A percentile compares a stretch with the other conserved stretches of the same genome.
phyloP scores from a whole-genome alignment of 495 filamentous ascomycete genomes.

The Hypoxylon crocopeplum region DNA sequence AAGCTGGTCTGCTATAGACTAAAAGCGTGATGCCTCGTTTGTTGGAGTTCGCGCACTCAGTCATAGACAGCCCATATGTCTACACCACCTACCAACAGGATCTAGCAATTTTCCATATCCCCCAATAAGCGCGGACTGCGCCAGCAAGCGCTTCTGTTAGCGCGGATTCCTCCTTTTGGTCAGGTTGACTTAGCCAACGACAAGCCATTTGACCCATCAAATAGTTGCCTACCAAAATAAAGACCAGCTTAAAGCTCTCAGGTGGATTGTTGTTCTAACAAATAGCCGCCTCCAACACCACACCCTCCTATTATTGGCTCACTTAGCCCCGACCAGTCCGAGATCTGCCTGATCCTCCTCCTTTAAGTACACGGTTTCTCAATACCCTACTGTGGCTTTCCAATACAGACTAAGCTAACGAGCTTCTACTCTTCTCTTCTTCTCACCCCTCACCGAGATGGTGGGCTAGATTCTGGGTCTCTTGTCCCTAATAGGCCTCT shows the following conservation, averaged over 20 bases:
- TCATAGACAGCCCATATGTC: not conserved
- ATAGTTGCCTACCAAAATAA: not conserved
- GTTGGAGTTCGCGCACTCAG: not conserved
- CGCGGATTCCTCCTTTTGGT: conserved; percentile 28
- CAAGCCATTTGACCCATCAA: conserved; percentile 7
- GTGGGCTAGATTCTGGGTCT: conserved; percentile 1
- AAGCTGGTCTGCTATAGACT: conserved; percentile 14
- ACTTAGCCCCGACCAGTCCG: conserved; percentile 17
- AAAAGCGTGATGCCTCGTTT: conserved; percentile 1
- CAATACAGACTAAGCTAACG: not conserved
- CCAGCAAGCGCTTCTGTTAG: conserved; percentile 29
- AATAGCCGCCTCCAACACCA: conserved; percentile 7
- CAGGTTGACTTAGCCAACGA: conserved; percentile 8
- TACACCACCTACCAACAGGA: conserved; percentile 2
- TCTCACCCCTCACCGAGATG: conserved; percentile 6
- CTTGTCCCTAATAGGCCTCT: conserved; percentile 10
- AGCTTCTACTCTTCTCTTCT: conserved; percentile 1
- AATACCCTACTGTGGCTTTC: conserved; percentile 2
- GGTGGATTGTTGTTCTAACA: conserved; percentile 23
- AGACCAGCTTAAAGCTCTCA: conserved; percentile 5
- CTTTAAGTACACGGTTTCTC: conserved; percentile 1
- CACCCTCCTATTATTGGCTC: conserved; percentile 1
- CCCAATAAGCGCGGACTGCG: conserved; percentile 28
- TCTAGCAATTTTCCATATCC: conserved; percentile 15
- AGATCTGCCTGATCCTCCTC: conserved; percentile 3